Base-by-base conservation (phyloP, 257 asterid species). In the Fraxinus excelsior region DNA sequence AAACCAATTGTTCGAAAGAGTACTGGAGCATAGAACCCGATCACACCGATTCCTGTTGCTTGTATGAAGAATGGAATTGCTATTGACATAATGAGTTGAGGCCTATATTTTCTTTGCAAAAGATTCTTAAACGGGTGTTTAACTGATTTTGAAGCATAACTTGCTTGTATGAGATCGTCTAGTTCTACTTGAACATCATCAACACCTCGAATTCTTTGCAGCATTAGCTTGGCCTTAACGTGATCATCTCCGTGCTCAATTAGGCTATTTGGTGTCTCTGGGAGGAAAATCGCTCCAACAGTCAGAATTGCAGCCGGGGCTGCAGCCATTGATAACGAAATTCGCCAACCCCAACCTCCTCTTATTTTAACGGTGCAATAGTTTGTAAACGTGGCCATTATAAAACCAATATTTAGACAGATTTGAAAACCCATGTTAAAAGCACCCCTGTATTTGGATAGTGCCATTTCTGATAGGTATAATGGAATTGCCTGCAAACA, bases 311-410 rank as follows among this genome's bases (percentile, higher is more conserved):
- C 37, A 46, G 86, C 90, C 4, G 88, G 90, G 2, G 40, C 76
- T 8, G 84, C 84, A 16, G 86, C 90, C 77, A 75, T 76, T 7
- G 83, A 86, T 12, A 90, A 16, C 18, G 92, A 87, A 26, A 90
- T 29, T 65, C 96, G 77, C 94, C 96, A 90, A 12, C 96, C 96
- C 93, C 94, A 88, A 0, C 96, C 96, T 16, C 76, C 86, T 74
- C 31, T 76, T 51, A 90, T 83, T 78, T 84, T 90, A 64, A 51
- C 51, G 2, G 85, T 42, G 53, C 84, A 86, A 10, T 83, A 90
- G 72, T 91, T 91, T 14, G 85, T 68, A 4, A 91, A 82, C 64
- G 77, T 83, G 1, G 94, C 92, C 19, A 35, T 5, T 25, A 89
- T 44, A 74, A 81, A 77, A 10, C 96, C 94, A 1, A 87, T 72